Percentiles rank a stretch among this genome's conserved stretches.
Conservation (phyloP, 2,329 filamentous ascomycete species). For the Mycogone perniciosa region DNA sequence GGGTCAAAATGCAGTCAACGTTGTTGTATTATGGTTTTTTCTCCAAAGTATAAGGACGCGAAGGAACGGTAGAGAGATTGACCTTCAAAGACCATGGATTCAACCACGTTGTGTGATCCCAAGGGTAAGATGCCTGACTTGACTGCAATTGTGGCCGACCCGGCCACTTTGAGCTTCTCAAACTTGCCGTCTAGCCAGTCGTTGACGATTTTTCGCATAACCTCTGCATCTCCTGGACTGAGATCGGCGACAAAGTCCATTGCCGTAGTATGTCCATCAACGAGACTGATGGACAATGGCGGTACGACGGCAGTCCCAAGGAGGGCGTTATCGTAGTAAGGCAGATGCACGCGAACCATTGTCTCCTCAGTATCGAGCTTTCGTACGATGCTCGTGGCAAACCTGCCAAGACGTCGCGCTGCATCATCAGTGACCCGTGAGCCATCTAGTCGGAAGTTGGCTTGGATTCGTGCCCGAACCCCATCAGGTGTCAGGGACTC, state of each 20-base stretch:
- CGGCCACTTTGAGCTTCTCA: constrained; percentile 62
- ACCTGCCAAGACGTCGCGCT: constrained; percentile 67
- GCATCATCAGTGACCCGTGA: constrained; percentile 64
- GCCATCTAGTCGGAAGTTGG: constrained; percentile 74
- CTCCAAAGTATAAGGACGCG: constrained; percentile 54
- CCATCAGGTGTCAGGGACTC: constrained; percentile 77
- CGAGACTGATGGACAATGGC: constrained; percentile 65
- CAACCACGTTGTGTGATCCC: constrained; percentile 67
- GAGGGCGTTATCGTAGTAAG: constrained; percentile 71
- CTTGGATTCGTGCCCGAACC: constrained; percentile 72
- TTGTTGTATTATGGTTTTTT: constrained; percentile 41
- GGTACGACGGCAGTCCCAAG: constrained; percentile 74
- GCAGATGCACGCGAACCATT: constrained; percentile 69
- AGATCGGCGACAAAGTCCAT: constrained; percentile 77
- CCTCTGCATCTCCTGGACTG: constrained; percentile 67
- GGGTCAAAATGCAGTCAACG: constrained; percentile 15
- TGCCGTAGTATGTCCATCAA: constrained; percentile 68
- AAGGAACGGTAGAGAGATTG: constrained; percentile 61
- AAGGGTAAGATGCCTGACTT: constrained; percentile 75
- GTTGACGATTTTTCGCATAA: constrained; percentile 72
- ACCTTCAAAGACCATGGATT: constrained; percentile 79
- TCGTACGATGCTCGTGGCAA: constrained; percentile 73
- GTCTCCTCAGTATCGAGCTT: constrained; percentile 69
- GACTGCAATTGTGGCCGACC: constrained; percentile 64
- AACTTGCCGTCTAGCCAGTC: constrained; percentile 82